Conservation (phyloP, 225 moss, liverwort and hornwort genomes). For the Takakia lepidozioides region DNA sequence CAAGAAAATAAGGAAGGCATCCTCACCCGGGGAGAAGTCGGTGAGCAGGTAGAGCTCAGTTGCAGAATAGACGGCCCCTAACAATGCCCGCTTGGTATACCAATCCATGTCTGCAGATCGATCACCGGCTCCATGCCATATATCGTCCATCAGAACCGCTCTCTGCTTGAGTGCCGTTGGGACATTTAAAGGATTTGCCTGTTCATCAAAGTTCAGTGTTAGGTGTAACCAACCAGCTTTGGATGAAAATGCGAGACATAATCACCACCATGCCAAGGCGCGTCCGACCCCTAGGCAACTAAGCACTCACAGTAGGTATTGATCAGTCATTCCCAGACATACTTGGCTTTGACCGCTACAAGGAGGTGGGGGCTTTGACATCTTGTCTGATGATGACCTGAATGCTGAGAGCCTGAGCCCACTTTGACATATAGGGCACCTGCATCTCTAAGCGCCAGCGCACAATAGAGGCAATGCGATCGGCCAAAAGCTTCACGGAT, state of each 20-base stretch:
- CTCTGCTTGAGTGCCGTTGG: conserved; percentile 70
- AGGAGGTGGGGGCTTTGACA: too few species aligned
- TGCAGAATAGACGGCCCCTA: conserved; percentile 69
- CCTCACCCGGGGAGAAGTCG: conserved; percentile 76
- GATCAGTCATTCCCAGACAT: too few species aligned
- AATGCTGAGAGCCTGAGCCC: conserved; percentile 90
- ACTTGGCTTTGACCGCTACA: too few species aligned
- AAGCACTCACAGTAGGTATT: too few species aligned
- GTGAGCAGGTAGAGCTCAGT: conserved; percentile 93
- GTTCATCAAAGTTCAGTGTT: too few species aligned
- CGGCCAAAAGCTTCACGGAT: conserved; percentile 57
- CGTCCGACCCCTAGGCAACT: too few species aligned
- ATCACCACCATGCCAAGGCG: too few species aligned
- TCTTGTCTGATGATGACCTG: conserved; percentile 74
- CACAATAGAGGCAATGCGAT: conserved; percentile 72
- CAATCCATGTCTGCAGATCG: conserved; percentile 89
- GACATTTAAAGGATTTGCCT: conserved; percentile 81
- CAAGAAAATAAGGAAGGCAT: background rate
- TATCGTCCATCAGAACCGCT: conserved; percentile 79
- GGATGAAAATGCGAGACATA: too few species aligned
- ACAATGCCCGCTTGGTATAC: conserved; percentile 85
- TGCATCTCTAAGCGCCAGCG: conserved; percentile 88
- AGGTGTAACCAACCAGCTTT: too few species aligned
- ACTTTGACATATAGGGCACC: conserved; percentile 73
- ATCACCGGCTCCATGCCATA: conserved; percentile 96